These are phyloP conservation scores for Hemileia vastatrix DNA, from an alignment of 1,284 basidiomycete species.

Conservation along the genomic window DNA sequence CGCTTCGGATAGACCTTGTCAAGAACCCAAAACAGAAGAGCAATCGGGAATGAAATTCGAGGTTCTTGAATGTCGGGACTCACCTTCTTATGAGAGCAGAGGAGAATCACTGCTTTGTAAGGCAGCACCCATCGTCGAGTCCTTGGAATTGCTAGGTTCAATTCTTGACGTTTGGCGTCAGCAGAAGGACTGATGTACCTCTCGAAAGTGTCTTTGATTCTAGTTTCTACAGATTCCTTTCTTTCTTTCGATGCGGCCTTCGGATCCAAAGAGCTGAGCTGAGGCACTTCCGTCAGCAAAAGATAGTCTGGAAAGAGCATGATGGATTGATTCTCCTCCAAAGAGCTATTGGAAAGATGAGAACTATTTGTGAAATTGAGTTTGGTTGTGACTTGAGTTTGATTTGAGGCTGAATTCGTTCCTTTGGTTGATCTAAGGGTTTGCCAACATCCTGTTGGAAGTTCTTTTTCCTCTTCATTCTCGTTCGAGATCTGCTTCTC, in stretches of 20 bases:
- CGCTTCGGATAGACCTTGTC: too few species aligned
- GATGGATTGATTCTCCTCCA: constrained; percentile 1
- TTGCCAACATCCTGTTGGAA: too few species aligned
- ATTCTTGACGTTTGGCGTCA: neutral
- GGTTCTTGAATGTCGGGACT: neutral
- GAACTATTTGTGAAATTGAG: constrained; percentile 11
- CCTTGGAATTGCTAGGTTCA: too few species aligned
- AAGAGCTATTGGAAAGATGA: constrained; percentile 4
- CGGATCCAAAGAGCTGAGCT: neutral
- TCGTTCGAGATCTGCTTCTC: too few species aligned
- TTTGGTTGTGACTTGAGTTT: constrained; percentile 1
- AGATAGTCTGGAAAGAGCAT: constrained; percentile 15
- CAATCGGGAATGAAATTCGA: neutral
- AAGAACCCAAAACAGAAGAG: too few species aligned
- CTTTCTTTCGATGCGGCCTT: neutral
- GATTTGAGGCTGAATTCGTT: too few species aligned
- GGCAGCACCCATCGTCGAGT: too few species aligned
- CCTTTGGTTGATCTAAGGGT: too few species aligned
- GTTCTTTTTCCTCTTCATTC: too few species aligned
- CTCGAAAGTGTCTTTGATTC: neutral
- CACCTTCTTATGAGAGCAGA: constrained; percentile 12
- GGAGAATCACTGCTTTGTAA: constrained; percentile 3
- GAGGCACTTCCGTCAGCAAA: constrained; percentile 7
- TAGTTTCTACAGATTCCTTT: neutral
- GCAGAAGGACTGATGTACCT: neutral